These are phyloP conservation scores for Neocucurbitaria cava DNA, from an alignment of 2,329 filamentous ascomycete species.

Conservation along the genomic window DNA sequence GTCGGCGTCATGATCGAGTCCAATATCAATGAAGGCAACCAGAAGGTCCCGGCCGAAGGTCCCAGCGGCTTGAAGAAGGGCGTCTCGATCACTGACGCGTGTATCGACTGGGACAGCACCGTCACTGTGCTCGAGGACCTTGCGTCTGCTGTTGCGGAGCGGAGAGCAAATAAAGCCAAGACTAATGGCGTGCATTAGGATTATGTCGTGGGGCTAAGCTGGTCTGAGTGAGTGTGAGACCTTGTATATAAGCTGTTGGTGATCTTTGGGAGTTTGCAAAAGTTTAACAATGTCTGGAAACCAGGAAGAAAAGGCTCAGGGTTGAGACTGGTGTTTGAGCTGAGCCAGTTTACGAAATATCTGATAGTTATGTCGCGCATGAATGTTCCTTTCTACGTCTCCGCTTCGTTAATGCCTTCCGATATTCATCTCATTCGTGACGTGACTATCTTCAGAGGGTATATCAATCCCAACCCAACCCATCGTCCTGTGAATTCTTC, in stretches of 20 bases:
- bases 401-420: not conserved
- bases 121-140: slow-evolving; percentile 82
- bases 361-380: no score
- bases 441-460: no score
- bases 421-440: not conserved
- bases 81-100: slow-evolving; percentile 94
- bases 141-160: slow-evolving; percentile 79
- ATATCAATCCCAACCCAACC: no score
- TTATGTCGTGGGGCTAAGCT: not conserved
- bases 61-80: slow-evolving; percentile 81
- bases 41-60: slow-evolving; percentile 84
- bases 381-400: no score
- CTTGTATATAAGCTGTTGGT: slow-evolving; percentile 18
- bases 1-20: slow-evolving; percentile 99
- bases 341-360: no score
- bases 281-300: not conserved
- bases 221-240: no score
- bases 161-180: slow-evolving; percentile 61
- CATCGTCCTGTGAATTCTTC: no score
- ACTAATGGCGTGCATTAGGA: slow-evolving; percentile 36
- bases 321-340: not conserved
- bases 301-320: not conserved
- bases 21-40: slow-evolving; percentile 84
- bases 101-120: slow-evolving; percentile 91
- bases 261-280: not conserved